These are phyloP conservation scores for Paulownia fortunei DNA, from an alignment of 257 asterid species.

Conservation along the genomic window DNA sequence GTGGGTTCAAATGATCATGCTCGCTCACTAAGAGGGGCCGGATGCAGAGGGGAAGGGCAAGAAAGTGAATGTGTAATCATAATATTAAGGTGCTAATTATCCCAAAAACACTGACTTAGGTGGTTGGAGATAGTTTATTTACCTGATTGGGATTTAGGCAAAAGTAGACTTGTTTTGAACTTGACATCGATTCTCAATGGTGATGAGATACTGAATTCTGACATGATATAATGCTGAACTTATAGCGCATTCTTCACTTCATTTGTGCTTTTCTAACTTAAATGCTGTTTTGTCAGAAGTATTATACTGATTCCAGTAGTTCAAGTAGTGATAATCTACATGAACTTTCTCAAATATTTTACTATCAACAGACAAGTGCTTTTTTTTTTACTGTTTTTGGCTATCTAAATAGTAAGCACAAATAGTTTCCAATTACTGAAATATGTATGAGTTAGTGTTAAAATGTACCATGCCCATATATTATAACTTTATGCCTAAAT, in stretches of 20 bases:
- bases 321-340: conserved; percentile 2
- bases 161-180: conserved; percentile 8
- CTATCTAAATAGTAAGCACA: not conserved
- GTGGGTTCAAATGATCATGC: conserved; percentile 25
- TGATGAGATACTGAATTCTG: conserved; percentile 10
- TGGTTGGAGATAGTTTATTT: conserved; percentile 23
- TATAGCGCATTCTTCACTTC: not conserved
- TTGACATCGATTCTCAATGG: conserved; percentile 20
- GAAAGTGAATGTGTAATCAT: not conserved
- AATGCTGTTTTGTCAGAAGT: conserved; percentile 6
- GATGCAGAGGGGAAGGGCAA: not conserved
- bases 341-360: not conserved
- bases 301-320: not conserved
- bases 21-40: conserved; percentile 1
- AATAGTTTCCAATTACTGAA: conserved; percentile 19
- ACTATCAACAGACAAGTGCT: not conserved
- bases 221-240: conserved; percentile 18
- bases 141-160: conserved; percentile 15
- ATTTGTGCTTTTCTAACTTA: conserved; percentile 3
- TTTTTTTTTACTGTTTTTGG: conserved; percentile 4
- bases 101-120: conserved; percentile 1
- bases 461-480: not conserved
- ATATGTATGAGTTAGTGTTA: not conserved
- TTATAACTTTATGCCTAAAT: not conserved
- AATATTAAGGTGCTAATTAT: not conserved